Conservation (phyloP, 2,329 filamentous ascomycete genomes). For the Zasmidium citrigriseum region DNA sequence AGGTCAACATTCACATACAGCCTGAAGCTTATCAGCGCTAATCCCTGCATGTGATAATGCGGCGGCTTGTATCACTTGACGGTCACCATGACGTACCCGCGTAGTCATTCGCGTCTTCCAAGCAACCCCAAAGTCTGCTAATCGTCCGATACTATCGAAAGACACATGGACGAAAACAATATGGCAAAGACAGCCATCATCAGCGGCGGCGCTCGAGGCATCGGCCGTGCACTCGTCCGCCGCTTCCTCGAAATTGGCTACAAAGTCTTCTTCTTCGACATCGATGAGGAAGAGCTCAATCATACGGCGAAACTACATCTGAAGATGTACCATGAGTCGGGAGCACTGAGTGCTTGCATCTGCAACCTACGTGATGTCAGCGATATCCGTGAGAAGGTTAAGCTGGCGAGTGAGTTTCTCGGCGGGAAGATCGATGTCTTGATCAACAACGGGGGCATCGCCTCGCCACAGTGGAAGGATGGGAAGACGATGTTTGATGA, state of each 20-base stretch:
- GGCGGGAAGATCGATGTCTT: constrained; percentile 37
- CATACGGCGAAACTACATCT: constrained; percentile 36
- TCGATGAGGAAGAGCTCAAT: constrained; percentile 38
- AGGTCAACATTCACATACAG: background rate
- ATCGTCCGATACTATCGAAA: too few species aligned
- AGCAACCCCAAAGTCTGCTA: too few species aligned
- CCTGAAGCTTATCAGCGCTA: background rate
- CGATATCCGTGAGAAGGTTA: constrained; percentile 35
- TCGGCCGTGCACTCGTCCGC: constrained; percentile 36
- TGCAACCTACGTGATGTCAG: constrained; percentile 36
- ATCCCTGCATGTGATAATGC: background rate
- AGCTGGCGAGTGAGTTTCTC: constrained; percentile 36
- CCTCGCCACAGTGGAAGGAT: constrained; percentile 33
- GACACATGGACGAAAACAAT: background rate
- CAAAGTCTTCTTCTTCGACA: constrained; percentile 43
- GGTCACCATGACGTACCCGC: background rate
- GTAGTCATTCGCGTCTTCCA: background rate
- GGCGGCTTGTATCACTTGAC: background rate
- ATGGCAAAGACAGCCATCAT: constrained; percentile 24
- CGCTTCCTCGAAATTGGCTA: constrained; percentile 40
- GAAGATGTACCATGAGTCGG: constrained; percentile 24
- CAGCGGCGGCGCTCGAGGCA: constrained; percentile 37
- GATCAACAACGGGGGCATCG: constrained; percentile 45
- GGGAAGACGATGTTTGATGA: constrained; percentile 35
- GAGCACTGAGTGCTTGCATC: constrained; percentile 20